phyloP scores from a whole-genome alignment of 78 protist genomes.

The Salpingoeca rosetta region DNA sequence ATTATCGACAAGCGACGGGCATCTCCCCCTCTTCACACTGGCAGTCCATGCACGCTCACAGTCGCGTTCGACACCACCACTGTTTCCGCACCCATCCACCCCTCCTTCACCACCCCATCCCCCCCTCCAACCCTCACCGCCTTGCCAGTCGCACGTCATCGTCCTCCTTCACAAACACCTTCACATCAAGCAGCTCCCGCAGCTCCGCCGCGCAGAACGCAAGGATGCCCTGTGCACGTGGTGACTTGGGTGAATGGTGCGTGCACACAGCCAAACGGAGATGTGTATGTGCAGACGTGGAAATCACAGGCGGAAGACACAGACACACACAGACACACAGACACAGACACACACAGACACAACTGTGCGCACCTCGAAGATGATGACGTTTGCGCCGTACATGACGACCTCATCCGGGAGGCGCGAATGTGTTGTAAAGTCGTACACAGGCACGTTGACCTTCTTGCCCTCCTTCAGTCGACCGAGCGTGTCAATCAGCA shows the following conservation, averaged over 20 bases:
- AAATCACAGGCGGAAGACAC: constrained; percentile 2
- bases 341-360: no score
- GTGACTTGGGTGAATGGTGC: not conserved
- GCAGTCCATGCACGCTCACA: no score
- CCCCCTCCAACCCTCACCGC: no score
- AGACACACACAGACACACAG: not conserved
- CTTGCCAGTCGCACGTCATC: constrained; percentile 4
- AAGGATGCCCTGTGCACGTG: not conserved
- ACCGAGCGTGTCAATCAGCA: not conserved
- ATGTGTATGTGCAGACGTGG: no score
- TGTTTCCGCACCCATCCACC: no score
- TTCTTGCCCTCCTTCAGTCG: constrained; percentile 27
- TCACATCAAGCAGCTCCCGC: constrained; percentile 1
- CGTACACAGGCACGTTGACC: constrained; percentile 28
- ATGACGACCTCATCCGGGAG: not conserved
- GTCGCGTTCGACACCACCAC: no score
- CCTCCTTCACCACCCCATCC: no score
- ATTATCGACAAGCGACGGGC: no score
- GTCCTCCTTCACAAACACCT: constrained; percentile 5
- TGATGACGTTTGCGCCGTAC: constrained; percentile 30
- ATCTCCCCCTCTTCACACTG: no score
- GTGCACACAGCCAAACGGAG: no score
- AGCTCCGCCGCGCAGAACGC: constrained; percentile 36
- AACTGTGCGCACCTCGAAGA: no score
- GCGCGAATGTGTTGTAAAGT: constrained; percentile 21